Conservation (phyloP, 176 grass and related monocot genomes). For the Triticum dicoccoides region DNA sequence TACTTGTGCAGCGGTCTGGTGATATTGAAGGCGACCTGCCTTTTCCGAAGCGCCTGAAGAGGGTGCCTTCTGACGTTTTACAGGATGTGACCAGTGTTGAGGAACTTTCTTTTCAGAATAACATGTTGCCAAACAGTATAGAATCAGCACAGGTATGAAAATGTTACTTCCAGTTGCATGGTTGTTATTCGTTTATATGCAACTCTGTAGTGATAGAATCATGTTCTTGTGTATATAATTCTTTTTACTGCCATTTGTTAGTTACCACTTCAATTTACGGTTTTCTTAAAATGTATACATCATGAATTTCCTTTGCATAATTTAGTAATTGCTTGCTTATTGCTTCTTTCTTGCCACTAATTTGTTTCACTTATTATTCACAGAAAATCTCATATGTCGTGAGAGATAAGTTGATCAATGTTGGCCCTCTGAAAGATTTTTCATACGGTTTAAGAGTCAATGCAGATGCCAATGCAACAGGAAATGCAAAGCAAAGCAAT, state of each 20-base stretch:
- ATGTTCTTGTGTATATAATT: constrained; percentile 8
- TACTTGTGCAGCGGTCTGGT: constrained; percentile 42
- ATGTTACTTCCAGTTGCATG: constrained; percentile 23
- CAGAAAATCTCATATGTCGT: constrained; percentile 94
- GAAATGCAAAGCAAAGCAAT: constrained; percentile 96
- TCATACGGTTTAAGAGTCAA: constrained; percentile 88
- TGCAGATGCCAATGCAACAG: constrained; percentile 68
- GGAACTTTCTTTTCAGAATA: constrained; percentile 84
- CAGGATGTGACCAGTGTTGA: constrained; percentile 84
- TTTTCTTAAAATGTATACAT: background rate
- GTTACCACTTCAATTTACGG: constrained; percentile 10
- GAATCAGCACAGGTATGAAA: constrained; percentile 68
- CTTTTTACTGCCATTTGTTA: background rate
- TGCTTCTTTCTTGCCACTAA: constrained; percentile 3
- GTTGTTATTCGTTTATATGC: no score
- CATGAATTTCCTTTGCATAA: constrained; percentile 1
- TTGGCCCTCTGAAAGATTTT: constrained; percentile 96
- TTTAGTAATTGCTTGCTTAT: background rate
- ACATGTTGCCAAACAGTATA: constrained; percentile 51
- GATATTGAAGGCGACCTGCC: constrained; percentile 68
- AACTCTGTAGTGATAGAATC: background rate
- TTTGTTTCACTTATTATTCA: constrained; percentile 33
- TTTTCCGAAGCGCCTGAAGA: constrained; percentile 73
- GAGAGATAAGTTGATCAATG: constrained; percentile 91
- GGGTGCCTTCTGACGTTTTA: constrained; percentile 77